Conservation (phyloP, 2,329 filamentous ascomycete species). For the Paradendryphiella salina region DNA sequence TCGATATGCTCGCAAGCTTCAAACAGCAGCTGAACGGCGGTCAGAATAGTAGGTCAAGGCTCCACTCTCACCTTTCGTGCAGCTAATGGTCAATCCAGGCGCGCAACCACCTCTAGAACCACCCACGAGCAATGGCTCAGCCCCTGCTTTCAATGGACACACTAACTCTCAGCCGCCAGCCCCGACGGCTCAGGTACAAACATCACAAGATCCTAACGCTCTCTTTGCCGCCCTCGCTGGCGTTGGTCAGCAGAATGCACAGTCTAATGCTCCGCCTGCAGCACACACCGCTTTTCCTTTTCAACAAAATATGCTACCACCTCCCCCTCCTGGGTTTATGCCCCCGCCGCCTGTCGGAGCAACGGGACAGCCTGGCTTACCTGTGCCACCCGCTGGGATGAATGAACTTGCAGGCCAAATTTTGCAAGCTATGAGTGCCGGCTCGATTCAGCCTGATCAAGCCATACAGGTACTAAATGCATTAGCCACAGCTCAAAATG, state of each 20-base stretch:
- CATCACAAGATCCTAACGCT: conserved; percentile 36
- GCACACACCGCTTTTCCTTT: conserved; percentile 34
- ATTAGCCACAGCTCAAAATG: conserved; percentile 33
- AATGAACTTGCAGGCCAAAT: conserved; percentile 40
- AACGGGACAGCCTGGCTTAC: conserved; percentile 29
- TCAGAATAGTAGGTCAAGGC: conserved; percentile 64
- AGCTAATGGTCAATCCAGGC: conserved; percentile 20
- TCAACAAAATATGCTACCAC: conserved; percentile 35
- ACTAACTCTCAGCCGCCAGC: conserved; percentile 36
- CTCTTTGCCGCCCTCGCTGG: conserved; percentile 42
- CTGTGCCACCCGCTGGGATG: conserved; percentile 29
- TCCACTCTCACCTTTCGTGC: conserved; percentile 15
- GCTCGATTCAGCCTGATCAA: conserved; percentile 42
- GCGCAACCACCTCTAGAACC: conserved; percentile 34
- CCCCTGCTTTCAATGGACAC: conserved; percentile 24
- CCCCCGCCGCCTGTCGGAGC: conserved; percentile 33
- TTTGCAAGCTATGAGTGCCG: conserved; percentile 40
- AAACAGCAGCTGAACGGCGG: conserved; percentile 74
- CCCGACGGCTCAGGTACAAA: conserved; percentile 20
- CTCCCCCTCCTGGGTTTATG: conserved; percentile 40
- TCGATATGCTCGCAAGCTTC: conserved; percentile 76
- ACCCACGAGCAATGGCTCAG: conserved; percentile 30
- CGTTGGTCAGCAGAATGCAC: conserved; percentile 35
- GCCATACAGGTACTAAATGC: conserved; percentile 41
- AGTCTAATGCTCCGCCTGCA: conserved; percentile 34